A percentile compares a stretch with the other conserved stretches of the same genome.
phyloP scores from a whole-genome alignment of 2,329 filamentous ascomycete genomes.

The Decorospora gaudefroyi region DNA sequence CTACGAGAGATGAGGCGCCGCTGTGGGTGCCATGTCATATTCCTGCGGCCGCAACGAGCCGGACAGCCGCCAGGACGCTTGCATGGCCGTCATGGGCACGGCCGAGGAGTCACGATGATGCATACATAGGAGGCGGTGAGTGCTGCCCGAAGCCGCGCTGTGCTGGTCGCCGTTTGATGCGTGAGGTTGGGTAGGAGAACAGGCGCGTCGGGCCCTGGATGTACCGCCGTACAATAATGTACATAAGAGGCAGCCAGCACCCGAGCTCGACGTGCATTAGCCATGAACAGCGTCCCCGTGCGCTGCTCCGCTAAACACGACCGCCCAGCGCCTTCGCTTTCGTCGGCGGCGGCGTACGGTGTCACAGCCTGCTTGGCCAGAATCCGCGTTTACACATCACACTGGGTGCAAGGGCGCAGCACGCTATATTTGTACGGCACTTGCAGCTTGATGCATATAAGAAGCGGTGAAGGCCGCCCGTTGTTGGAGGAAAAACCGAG shows the following conservation, averaged over 20 bases:
- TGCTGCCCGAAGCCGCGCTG: conserved; percentile 33
- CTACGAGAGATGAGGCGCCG: conserved; percentile 19
- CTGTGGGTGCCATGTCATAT: conserved; percentile 18
- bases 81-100: conserved; percentile 29
- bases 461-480: conserved; percentile 41
- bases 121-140: conserved; percentile 46
- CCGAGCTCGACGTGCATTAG: conserved; percentile 43
- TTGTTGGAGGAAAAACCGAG: conserved; percentile 21
- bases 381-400: conserved; percentile 4
- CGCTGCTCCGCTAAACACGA: conserved; percentile 33
- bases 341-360: conserved; percentile 25
- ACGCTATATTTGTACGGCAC: conserved; percentile 37
- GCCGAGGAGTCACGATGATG: conserved; percentile 37
- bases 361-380: conserved; percentile 35
- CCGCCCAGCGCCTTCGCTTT: no score
- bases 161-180: conserved; percentile 24
- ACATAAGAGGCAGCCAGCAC: no score
- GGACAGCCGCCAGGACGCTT: conserved; percentile 26
- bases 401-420: conserved; percentile 27
- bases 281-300: conserved; percentile 45
- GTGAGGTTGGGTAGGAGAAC: conserved; percentile 36
- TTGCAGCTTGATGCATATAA: conserved; percentile 24
- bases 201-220: conserved; percentile 37
- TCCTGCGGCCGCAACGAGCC: conserved; percentile 12
- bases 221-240: no score